Percentiles rank a stretch among this genome's conserved stretches.
These are phyloP conservation scores for Aspergillus floridensis DNA, from an alignment of 2,329 filamentous ascomycete genomes.

Conservation along the genomic window DNA sequence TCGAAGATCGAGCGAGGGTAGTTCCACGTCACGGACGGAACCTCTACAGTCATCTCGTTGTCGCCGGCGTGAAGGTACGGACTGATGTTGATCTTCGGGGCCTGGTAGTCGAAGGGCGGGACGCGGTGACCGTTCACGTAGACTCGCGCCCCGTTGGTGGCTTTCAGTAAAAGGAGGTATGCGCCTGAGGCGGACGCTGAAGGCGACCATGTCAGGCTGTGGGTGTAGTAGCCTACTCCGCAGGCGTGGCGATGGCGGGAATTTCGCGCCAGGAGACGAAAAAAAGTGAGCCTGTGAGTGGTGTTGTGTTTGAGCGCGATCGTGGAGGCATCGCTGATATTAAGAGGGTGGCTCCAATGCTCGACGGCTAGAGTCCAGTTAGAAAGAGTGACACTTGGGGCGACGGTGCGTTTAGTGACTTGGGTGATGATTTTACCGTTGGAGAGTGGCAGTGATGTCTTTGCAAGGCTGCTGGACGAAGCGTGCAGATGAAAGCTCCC, in stretches of 20 bases:
- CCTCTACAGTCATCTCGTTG: conserved; percentile 15
- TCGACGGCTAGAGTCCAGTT: conserved; percentile 20
- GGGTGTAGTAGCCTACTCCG: conserved; percentile 22
- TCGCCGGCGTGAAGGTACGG: conserved; percentile 9
- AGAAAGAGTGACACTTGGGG: neutral
- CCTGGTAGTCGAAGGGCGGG: conserved; percentile 15
- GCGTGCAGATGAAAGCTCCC: conserved; percentile 8
- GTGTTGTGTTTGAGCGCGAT: conserved; percentile 21
- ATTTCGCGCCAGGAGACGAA: conserved; percentile 23
- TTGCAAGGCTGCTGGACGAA: neutral
- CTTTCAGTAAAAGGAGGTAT: conserved; percentile 19
- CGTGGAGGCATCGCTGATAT: conserved; percentile 18
- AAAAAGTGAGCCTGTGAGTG: conserved; percentile 17
- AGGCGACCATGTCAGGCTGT: conserved; percentile 14
- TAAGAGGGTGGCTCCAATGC: conserved; percentile 21
- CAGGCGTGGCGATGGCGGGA: conserved; percentile 13
- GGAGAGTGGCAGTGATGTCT: conserved; percentile 7
- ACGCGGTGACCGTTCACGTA: conserved; percentile 19
- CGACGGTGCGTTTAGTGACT: conserved; percentile 4
- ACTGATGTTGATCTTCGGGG: conserved; percentile 12
- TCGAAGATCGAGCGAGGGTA: conserved; percentile 16
- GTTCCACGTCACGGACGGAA: conserved; percentile 23
- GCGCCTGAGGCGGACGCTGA: conserved; percentile 12
- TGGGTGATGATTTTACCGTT: conserved; percentile 10
- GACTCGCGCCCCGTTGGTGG: conserved; percentile 14